These are phyloP conservation scores for Penicillium sp. DNA, from an alignment of 2,329 filamentous ascomycete species.

Conservation along the genomic window DNA sequence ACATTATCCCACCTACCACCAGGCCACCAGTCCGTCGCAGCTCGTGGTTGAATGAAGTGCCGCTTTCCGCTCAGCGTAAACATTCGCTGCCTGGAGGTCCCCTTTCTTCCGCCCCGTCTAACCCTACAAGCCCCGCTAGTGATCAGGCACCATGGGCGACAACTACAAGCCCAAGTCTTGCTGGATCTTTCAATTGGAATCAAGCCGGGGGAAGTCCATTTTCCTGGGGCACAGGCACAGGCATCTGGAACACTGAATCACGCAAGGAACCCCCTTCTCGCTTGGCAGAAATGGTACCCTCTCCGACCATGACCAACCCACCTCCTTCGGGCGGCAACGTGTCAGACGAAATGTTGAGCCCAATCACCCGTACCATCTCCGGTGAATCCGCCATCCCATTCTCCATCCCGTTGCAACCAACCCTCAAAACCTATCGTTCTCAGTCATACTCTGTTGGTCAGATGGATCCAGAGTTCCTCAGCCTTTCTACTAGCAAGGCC, in stretches of 20 bases:
- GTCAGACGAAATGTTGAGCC: conserved; percentile 54
- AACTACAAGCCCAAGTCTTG: conserved; percentile 35
- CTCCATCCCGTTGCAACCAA: conserved; percentile 81
- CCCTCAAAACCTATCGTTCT: conserved; percentile 88
- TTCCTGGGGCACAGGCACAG: conserved; percentile 71
- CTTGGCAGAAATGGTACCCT: conserved; percentile 70
- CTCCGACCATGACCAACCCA: conserved; percentile 63
- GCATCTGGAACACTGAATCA: conserved; percentile 75
- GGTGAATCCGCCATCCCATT: conserved; percentile 69
- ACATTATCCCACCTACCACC: conserved; percentile 47
- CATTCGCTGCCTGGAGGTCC: conserved; percentile 71
- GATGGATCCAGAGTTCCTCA: conserved; percentile 63
- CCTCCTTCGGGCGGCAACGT: conserved; percentile 44
- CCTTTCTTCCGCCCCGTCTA: conserved; percentile 75
- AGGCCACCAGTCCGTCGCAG: conserved; percentile 65
- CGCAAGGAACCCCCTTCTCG: conserved; percentile 74
- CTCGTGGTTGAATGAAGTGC: conserved; percentile 86
- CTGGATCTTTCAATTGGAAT: conserved; percentile 43
- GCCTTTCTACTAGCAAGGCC: conserved; percentile 32
- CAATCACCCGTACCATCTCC: conserved; percentile 41
- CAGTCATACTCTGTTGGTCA: conserved; percentile 97
- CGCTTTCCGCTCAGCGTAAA: conserved; percentile 65
- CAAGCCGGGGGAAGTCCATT: conserved; percentile 51
- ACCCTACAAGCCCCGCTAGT: conserved; percentile 73
- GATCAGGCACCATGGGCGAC: conserved; percentile 54